phyloP scores from a whole-genome alignment of 1,139 yeast species.

The Kazachstania sp. region DNA sequence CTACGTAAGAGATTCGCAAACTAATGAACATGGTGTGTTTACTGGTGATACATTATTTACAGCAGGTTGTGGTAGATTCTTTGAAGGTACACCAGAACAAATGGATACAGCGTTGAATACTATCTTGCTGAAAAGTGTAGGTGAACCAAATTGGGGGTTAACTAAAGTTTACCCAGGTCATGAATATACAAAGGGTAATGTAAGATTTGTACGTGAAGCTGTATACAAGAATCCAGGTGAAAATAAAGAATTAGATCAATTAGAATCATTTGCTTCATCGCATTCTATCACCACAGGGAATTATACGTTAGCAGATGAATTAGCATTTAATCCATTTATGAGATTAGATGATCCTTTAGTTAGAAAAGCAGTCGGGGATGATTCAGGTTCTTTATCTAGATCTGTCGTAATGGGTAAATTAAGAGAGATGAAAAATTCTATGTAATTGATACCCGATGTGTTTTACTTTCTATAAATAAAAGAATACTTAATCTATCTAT shows the following conservation, averaged over 20 bases:
- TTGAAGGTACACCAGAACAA: conserved; percentile 78
- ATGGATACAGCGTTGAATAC: conserved; percentile 66
- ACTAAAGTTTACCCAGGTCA: conserved; percentile 78
- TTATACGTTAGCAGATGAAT: conserved; percentile 80
- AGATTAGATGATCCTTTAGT: conserved; percentile 54
- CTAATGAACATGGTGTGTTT: conserved; percentile 66
- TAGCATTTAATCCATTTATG: conserved; percentile 83
- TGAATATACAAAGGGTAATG: conserved; percentile 82
- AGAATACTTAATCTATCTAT: background rate
- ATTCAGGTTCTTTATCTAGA: conserved; percentile 35
- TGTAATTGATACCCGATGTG: conserved; percentile 23
- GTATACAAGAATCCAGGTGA: conserved; percentile 41
- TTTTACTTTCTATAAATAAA: background rate
- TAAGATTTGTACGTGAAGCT: conserved; percentile 56
- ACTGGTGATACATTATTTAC: conserved; percentile 94
- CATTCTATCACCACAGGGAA: conserved; percentile 75
- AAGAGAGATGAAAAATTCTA: conserved; percentile 60
- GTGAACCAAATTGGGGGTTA: conserved; percentile 21
- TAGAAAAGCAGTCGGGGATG: conserved; percentile 43
- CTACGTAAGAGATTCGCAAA: conserved; percentile 52
- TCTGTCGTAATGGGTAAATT: conserved; percentile 55
- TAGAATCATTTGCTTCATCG: conserved; percentile 42
- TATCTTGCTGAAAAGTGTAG: conserved; percentile 53
- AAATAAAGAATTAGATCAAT: conserved; percentile 43
- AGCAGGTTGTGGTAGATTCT: conserved; percentile 94